Percentiles rank a stretch among this genome's conserved stretches.
Conservation (phyloP, 176 grass and related monocot species). For the Cymbopogon citratus region DNA sequence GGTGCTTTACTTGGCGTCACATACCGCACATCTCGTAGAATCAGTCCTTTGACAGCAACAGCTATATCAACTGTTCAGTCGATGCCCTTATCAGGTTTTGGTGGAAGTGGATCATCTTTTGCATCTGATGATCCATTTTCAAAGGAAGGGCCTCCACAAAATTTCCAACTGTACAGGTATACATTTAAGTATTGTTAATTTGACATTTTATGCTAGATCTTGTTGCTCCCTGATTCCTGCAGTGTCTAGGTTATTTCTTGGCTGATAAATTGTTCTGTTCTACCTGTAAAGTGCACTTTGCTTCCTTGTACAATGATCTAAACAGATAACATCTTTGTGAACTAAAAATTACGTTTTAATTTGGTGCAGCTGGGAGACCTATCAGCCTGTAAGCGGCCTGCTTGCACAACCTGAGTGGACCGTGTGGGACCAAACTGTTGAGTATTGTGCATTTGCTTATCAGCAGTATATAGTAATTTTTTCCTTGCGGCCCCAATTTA, state of each 20-base stretch:
- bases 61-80: constrained; percentile 89
- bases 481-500: constrained; percentile 92
- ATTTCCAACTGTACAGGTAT: constrained; percentile 99
- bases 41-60: constrained; percentile 79
- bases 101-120: constrained; percentile 65
- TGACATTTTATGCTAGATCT: constrained; percentile 2
- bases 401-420: constrained; percentile 93
- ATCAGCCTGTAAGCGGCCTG: constrained; percentile 85
- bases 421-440: constrained; percentile 95
- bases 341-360: constrained; percentile 20
- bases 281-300: neutral
- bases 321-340: constrained; percentile 10
- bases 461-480: constrained; percentile 95
- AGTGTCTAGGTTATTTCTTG: constrained; percentile 9
- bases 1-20: constrained; percentile 96
- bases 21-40: constrained; percentile 89
- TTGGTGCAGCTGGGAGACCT: constrained; percentile 94
- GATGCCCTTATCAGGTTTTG: constrained; percentile 94
- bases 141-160: constrained; percentile 74
- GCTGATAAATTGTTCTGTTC: neutral
- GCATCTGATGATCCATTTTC: constrained; percentile 86
- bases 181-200: constrained; percentile 13
- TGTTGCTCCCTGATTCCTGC: neutral
- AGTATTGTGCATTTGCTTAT: constrained; percentile 97
- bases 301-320: neutral